Evolutionary conservation across 495 filamentous ascomycete species (phyloP).

Genomic region (Venustampulla echinocandica): DNA sequence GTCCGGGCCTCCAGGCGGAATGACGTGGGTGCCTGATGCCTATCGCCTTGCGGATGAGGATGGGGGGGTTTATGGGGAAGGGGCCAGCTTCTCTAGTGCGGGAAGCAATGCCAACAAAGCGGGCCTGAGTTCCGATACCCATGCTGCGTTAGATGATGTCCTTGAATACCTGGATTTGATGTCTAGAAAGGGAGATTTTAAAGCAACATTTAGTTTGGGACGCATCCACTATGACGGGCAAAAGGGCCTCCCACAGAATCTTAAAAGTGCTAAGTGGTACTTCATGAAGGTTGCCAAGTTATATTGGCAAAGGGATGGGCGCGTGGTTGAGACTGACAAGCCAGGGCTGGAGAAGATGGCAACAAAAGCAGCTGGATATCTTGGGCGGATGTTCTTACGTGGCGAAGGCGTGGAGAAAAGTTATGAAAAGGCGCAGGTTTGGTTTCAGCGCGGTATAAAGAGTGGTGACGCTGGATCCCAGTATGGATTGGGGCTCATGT

Average conservation of each 20-base stretch:
- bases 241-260: constrained; percentile 61
- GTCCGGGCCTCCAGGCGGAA: constrained; percentile 86
- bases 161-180: constrained; percentile 91
- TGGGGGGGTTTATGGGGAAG: constrained; percentile 91
- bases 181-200: constrained; percentile 87
- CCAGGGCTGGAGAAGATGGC: constrained; percentile 69
- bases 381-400: constrained; percentile 87
- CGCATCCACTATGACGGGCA: constrained; percentile 87
- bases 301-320: constrained; percentile 79
- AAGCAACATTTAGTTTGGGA: constrained; percentile 82
- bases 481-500: constrained; percentile 77
- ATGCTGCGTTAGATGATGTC: constrained; percentile 84
- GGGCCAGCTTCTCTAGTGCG: constrained; percentile 83
- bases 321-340: constrained; percentile 44
- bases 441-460: constrained; percentile 76
- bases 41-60: constrained; percentile 80
- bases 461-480: constrained; percentile 82
- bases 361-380: constrained; percentile 79
- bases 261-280: constrained; percentile 66
- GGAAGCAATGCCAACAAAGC: constrained; percentile 74
- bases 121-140: constrained; percentile 57
- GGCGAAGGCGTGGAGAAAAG: constrained; percentile 83
- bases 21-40: constrained; percentile 60
- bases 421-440: constrained; percentile 63
- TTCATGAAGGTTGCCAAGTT: constrained; percentile 74